These are phyloP conservation scores for Borealophlyctis nickersoniae DNA, from an alignment of 192 early-diverging fungal genomes.

Conservation along the genomic window DNA sequence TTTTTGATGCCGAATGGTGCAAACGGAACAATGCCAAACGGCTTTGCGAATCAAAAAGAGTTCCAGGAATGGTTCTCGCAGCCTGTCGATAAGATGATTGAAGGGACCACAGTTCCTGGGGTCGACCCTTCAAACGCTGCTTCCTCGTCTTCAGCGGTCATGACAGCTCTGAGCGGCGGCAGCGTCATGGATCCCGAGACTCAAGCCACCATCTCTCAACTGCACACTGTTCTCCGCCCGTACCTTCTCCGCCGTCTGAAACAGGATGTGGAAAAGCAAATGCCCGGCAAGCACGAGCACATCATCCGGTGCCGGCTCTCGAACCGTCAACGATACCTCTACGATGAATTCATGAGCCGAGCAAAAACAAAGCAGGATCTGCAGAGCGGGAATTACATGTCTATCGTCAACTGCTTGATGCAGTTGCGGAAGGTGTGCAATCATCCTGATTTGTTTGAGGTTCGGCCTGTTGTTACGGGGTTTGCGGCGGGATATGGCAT, in stretches of 20 bases:
- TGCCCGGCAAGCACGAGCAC: conserved; percentile 88
- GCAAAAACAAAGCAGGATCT: conserved; percentile 74
- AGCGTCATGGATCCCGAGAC: conserved; percentile 60
- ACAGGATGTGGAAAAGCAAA: conserved; percentile 84
- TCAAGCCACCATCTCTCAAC: conserved; percentile 72
- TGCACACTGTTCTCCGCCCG: conserved; percentile 88
- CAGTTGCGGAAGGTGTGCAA: conserved; percentile 92
- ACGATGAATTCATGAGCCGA: conserved; percentile 79
- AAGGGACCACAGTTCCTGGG: conserved; percentile 69
- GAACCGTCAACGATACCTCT: conserved; percentile 67
- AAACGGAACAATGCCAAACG: conserved; percentile 74
- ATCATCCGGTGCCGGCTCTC: conserved; percentile 70
- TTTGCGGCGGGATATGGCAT: conserved; percentile 36
- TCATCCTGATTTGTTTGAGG: conserved; percentile 88
- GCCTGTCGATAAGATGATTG: conserved; percentile 82
- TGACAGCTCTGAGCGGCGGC: conserved; percentile 79
- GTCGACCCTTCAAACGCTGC: no score
- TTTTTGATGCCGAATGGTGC: conserved; percentile 88
- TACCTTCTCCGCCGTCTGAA: conserved; percentile 92
- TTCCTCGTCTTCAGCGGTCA: conserved; percentile 84
- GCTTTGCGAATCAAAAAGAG: conserved; percentile 87
- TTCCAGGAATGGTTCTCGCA: conserved; percentile 93
- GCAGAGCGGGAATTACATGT: conserved; percentile 67
- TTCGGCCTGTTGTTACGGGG: conserved; percentile 64
- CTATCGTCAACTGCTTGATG: conserved; percentile 83